phyloP scores from a whole-genome alignment of 1,284 basidiomycete species.

The Cystobasidium sp. region DNA sequence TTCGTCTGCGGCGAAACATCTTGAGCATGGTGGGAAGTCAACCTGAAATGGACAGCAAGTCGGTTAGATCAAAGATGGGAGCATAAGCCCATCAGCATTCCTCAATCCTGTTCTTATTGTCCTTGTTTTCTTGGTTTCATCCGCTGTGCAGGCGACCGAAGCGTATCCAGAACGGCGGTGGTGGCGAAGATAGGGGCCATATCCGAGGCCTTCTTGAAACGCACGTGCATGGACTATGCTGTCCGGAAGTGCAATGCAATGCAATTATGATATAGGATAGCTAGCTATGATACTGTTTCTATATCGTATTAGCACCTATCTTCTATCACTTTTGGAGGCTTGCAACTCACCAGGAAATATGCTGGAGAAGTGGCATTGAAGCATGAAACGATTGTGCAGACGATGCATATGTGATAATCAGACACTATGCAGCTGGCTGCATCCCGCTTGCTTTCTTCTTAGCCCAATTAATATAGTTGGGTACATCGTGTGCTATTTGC shows the following conservation, averaged over 20 bases:
- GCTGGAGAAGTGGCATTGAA: not conserved
- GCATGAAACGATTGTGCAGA: not conserved
- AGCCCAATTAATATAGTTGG: constrained; percentile 38
- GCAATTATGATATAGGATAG: too few species aligned
- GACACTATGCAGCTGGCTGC: not conserved
- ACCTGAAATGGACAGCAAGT: not conserved
- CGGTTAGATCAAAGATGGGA: not conserved
- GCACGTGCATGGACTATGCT: too few species aligned
- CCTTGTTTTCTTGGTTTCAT: not conserved
- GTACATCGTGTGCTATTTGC: constrained; percentile 37
- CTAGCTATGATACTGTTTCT: too few species aligned
- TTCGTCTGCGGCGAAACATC: constrained; percentile 7
- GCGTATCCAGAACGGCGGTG: not conserved
- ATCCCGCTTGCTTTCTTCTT: constrained; percentile 10
- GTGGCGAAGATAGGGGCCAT: constrained; percentile 1
- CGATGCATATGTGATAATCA: not conserved
- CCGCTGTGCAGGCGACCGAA: not conserved
- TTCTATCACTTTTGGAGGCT: too few species aligned
- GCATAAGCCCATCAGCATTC: not conserved
- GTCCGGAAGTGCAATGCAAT: too few species aligned
- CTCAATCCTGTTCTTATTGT: not conserved
- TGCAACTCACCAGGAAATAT: too few species aligned
- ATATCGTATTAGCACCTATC: too few species aligned
- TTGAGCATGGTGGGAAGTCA: constrained; percentile 16
- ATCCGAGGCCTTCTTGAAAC: not conserved